Percentiles rank a stretch among this genome's conserved stretches.
Conservation (phyloP, 2,329 filamentous ascomycete genomes). For the Ceratocystiopsis minuta region DNA sequence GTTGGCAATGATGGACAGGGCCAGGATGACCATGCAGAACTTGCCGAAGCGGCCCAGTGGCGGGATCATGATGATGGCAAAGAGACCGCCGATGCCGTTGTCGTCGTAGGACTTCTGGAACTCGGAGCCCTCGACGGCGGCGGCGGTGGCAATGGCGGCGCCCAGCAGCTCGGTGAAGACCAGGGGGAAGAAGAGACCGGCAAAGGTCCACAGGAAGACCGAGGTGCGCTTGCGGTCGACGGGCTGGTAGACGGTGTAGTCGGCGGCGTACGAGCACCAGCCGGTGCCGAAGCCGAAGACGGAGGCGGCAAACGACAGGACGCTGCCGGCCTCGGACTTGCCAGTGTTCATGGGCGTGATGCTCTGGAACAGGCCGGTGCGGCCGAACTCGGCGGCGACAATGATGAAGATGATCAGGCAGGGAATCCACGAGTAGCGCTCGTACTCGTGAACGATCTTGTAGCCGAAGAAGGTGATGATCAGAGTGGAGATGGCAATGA, state of each 20-base stretch:
- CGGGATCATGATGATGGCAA: constrained; percentile 24
- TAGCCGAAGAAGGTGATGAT: constrained; percentile 58
- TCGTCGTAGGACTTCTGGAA: constrained; percentile 27
- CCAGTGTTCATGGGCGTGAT: constrained; percentile 32
- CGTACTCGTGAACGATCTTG: constrained; percentile 59
- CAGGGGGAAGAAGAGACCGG: constrained; percentile 51
- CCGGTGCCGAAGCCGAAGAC: constrained; percentile 53
- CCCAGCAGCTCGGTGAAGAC: constrained; percentile 59
- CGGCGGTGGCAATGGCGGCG: constrained; percentile 50
- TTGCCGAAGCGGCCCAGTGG: constrained; percentile 27
- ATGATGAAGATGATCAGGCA: constrained; percentile 32
- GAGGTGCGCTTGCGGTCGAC: constrained; percentile 28
- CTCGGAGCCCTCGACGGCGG: constrained; percentile 27
- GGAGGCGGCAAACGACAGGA: constrained; percentile 48
- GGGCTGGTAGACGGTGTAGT: constrained; percentile 38
- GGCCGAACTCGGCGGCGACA: constrained; percentile 21
- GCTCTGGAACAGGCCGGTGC: constrained; percentile 27
- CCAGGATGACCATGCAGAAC: constrained; percentile 28
- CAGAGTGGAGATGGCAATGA: constrained; percentile 52
- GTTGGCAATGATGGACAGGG: constrained; percentile 27
- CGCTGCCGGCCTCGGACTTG: constrained; percentile 29
- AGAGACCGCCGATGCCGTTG: constrained; percentile 28
- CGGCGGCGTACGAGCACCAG: constrained; percentile 41
- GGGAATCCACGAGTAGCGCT: constrained; percentile 59
- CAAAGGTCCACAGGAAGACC: constrained; percentile 52